Evolutionary conservation across 257 asterid species (phyloP).

Genomic region (Hygrophila difformis): DNA sequence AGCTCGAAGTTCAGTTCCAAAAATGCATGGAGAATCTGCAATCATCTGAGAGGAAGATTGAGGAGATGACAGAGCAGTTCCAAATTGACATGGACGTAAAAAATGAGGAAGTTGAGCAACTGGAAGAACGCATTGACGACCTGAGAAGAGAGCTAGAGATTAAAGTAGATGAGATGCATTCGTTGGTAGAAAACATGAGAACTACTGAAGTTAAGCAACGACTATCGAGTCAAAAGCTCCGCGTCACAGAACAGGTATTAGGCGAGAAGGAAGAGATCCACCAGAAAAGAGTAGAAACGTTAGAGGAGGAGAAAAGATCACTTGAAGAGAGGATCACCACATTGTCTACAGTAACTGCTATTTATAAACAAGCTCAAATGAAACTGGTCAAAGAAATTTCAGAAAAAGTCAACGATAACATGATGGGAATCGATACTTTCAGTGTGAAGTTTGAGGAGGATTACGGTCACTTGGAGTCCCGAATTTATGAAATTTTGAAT

Average conservation of each 20-base stretch:
- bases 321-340: conserved; percentile 40
- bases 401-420: conserved; percentile 32
- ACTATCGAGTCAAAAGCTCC: conserved; percentile 69
- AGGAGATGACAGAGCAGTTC: conserved; percentile 34
- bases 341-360: conserved; percentile 26
- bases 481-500: conserved; percentile 51
- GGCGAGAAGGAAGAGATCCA: conserved; percentile 56
- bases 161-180: conserved; percentile 65
- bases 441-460: conserved; percentile 84
- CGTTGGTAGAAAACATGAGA: conserved; percentile 56
- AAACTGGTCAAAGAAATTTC: conserved; percentile 32
- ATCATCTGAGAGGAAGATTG: conserved; percentile 41
- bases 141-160: conserved; percentile 74
- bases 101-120: conserved; percentile 34
- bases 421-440: conserved; percentile 53
- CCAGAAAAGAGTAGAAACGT: conserved; percentile 56
- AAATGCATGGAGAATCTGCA: conserved; percentile 17
- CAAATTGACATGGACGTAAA: conserved; percentile 18
- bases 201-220: conserved; percentile 76
- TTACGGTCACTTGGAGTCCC: conserved; percentile 80
- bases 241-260: conserved; percentile 67
- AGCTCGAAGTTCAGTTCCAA: conserved; percentile 20
- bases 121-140: conserved; percentile 58
- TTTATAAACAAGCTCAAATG: conserved; percentile 45
- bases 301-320: conserved; percentile 36